phyloP scores from a whole-genome alignment of 148 eudicot species.

The Arbutus unedo region DNA sequence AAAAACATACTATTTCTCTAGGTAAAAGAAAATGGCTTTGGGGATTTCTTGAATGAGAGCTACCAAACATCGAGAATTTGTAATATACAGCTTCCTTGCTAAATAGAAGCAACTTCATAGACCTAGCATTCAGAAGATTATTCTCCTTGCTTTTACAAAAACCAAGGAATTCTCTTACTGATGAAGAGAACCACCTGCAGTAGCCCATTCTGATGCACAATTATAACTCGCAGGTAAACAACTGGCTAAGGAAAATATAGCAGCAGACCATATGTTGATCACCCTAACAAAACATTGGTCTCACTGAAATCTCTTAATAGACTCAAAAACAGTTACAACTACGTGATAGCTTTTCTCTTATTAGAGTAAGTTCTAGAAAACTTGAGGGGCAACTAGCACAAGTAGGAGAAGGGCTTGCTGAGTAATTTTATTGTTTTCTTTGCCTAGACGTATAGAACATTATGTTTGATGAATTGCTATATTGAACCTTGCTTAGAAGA shows the following conservation, averaged over 20 bases:
- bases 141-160: background rate
- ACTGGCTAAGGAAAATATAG: background rate
- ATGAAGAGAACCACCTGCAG: background rate
- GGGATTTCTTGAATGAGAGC: background rate
- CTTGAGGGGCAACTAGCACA: background rate
- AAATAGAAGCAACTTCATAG: background rate
- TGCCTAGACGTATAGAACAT: background rate
- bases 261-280: background rate
- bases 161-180: background rate
- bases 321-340: background rate
- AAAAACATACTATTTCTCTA: background rate
- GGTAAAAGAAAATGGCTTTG: background rate
- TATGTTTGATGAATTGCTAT: background rate
- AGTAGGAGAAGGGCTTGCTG: background rate
- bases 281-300: background rate
- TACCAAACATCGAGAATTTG: background rate
- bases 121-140: background rate
- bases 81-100: background rate
- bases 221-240: background rate
- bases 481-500: background rate
- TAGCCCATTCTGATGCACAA: conserved; percentile 7
- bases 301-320: background rate
- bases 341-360: background rate
- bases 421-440: background rate
- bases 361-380: background rate